These are phyloP conservation scores for Metschnikowia kofuensis DNA, from an alignment of 805 yeast genomes.

Conservation along the genomic window DNA sequence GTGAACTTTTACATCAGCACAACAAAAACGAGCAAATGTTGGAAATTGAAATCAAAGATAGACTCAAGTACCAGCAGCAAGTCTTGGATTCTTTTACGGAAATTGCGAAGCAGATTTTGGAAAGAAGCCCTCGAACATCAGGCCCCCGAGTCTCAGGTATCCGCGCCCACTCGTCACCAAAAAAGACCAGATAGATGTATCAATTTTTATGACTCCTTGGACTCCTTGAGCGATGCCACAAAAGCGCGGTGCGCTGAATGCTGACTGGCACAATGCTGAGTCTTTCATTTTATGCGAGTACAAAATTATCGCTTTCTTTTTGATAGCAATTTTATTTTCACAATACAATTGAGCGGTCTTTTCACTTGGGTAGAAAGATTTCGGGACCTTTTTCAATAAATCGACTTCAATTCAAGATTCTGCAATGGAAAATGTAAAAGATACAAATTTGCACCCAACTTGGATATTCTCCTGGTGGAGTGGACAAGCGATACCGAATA, in stretches of 20 bases:
- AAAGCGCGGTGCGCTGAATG: background rate
- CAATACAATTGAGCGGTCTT: no score
- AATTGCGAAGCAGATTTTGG: conserved; percentile 11
- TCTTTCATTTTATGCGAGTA: no score
- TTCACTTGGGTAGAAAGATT: background rate
- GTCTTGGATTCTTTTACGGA: conserved; percentile 12
- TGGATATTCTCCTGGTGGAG: conserved; percentile 8
- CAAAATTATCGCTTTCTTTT: no score
- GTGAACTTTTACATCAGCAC: conserved; percentile 10
- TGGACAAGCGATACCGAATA: background rate
- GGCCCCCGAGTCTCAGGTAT: conserved; percentile 8
- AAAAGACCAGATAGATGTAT: background rate
- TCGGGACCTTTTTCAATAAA: background rate
- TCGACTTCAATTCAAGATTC: background rate
- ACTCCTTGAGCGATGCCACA: background rate
- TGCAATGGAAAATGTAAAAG: background rate
- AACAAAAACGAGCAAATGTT: conserved; percentile 12
- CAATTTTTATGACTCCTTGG: no score
- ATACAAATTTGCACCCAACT: conserved; percentile 8
- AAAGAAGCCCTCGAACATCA: conserved; percentile 5
- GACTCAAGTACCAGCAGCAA: conserved; percentile 15
- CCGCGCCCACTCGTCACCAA: conserved; percentile 12
- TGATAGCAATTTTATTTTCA: no score
- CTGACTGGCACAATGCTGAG: background rate
- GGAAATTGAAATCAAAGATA: conserved; percentile 11